Evolutionary conservation across 1,284 basidiomycete genomes (phyloP).

Genomic region (Cutaneotrichosporon arboriforme): DNA sequence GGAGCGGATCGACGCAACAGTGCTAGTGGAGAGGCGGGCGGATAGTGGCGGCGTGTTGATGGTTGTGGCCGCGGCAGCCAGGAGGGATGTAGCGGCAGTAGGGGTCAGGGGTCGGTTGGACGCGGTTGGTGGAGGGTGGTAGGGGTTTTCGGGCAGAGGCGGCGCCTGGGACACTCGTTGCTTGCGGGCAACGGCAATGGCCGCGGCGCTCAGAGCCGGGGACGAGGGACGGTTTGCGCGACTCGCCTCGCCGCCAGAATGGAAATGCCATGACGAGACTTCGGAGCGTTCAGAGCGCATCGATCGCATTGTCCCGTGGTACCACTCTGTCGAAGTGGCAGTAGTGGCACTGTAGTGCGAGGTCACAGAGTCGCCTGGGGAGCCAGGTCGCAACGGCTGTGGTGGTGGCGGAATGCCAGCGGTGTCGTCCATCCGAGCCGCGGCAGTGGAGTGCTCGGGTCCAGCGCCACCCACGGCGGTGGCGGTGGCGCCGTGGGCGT

Average conservation of each 20-base stretch:
- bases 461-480: no score
- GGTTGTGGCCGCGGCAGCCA: background rate
- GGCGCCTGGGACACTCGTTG: slow-evolving; percentile 8
- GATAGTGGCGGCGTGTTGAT: slow-evolving; percentile 1
- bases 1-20: background rate
- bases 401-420: background rate
- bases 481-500: background rate
- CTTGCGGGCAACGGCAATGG: slow-evolving; percentile 10
- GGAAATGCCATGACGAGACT: slow-evolving; percentile 2
- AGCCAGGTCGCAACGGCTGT: no score
- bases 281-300: background rate
- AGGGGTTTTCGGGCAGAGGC: slow-evolving; percentile 7
- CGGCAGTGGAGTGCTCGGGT: background rate
- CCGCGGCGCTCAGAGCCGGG: background rate
- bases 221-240: background rate
- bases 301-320: background rate
- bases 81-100: background rate
- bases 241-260: no score
- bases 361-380: no score
- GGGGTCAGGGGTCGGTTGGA: slow-evolving; percentile 6
- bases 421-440: background rate
- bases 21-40: background rate
- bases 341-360: no score
- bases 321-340: no score
- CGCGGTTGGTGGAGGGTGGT: slow-evolving; percentile 2